Percentiles rank a stretch among this genome's conserved stretches.
These are phyloP conservation scores for Candida sanyiensis DNA, from an alignment of 805 yeast species.

Conservation along the genomic window DNA sequence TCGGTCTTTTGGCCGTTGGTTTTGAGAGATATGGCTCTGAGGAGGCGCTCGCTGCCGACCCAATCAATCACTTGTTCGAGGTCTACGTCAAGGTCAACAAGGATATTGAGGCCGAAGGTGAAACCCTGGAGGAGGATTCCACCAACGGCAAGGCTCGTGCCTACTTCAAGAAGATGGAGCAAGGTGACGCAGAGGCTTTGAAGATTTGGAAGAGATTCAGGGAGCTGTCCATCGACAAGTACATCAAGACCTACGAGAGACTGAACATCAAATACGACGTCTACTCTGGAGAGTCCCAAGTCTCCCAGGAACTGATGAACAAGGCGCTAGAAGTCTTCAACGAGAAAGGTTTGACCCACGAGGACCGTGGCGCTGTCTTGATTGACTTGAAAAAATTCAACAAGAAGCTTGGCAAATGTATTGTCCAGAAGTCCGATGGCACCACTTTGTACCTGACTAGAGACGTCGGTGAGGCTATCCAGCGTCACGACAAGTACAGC, in stretches of 20 bases:
- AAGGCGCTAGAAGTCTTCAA: constrained; percentile 56
- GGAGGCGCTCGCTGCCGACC: constrained; percentile 63
- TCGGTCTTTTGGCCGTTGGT: constrained; percentile 93
- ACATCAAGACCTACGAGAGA: constrained; percentile 84
- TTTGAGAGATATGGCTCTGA: constrained; percentile 81
- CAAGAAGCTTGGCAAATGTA: constrained; percentile 88
- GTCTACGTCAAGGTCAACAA: constrained; percentile 85
- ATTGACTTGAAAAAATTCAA: constrained; percentile 80
- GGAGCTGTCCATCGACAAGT: constrained; percentile 81
- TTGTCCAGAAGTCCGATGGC: constrained; percentile 93
- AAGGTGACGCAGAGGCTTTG: constrained; percentile 79
- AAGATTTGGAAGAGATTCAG: constrained; percentile 83
- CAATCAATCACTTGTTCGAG: constrained; percentile 90
- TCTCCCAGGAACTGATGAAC: constrained; percentile 65
- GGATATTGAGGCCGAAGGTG: constrained; percentile 58
- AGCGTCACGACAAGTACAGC: constrained; percentile 74
- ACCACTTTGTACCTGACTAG: constrained; percentile 91
- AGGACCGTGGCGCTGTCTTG: constrained; percentile 85
- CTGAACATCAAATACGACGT: constrained; percentile 82
- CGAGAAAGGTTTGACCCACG: constrained; percentile 66
- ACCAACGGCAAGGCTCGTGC: constrained; percentile 83
- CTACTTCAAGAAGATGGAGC: constrained; percentile 87
- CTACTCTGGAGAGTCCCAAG: constrained; percentile 96
- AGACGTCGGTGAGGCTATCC: constrained; percentile 94
- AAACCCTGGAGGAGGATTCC: constrained; percentile 37